Evolutionary conservation across 495 filamentous ascomycete species (phyloP).

Genomic region (Aspergillus sclerotioniger): DNA sequence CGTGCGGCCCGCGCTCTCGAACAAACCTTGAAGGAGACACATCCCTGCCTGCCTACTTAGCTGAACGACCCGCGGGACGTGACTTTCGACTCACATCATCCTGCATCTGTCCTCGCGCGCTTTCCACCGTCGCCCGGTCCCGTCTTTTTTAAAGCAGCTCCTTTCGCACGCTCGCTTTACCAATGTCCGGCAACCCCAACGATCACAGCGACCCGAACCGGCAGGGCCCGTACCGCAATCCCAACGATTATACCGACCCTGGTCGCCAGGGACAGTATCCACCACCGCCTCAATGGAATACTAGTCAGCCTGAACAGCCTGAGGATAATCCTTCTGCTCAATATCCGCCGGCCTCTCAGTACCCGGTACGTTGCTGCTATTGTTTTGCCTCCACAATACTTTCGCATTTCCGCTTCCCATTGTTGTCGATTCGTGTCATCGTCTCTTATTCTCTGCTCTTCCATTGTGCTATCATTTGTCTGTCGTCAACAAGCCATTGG

Average conservation of each 20-base stretch:
- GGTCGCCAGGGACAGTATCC: slow-evolving; percentile 47
- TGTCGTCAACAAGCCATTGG: neutral
- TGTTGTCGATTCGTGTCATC: neutral
- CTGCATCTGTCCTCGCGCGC: slow-evolving; percentile 22
- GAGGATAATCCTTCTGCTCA: slow-evolving; percentile 39
- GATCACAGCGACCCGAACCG: slow-evolving; percentile 41
- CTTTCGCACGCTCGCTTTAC: slow-evolving; percentile 21
- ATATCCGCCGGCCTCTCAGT: slow-evolving; percentile 35
- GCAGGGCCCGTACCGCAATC: slow-evolving; percentile 37
- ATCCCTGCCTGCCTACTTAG: slow-evolving; percentile 15
- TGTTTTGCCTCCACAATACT: slow-evolving; percentile 14
- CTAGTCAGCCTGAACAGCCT: slow-evolving; percentile 42
- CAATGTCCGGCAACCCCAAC: slow-evolving; percentile 52
- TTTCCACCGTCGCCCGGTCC: slow-evolving; percentile 13
- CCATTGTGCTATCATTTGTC: slow-evolving; percentile 7
- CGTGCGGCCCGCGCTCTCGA: neutral
- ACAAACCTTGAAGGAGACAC: slow-evolving; percentile 5
- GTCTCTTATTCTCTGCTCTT: slow-evolving; percentile 6
- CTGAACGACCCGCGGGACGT: slow-evolving; percentile 22
- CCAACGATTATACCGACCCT: slow-evolving; percentile 40
- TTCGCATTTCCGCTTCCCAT: slow-evolving; percentile 8
- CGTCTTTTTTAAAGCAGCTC: slow-evolving; percentile 21
- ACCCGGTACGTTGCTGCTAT: slow-evolving; percentile 38
- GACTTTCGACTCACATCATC: slow-evolving; percentile 30
- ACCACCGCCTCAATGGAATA: slow-evolving; percentile 47